phyloP scores from a whole-genome alignment of 768 basidiomycete genomes.

The Lactifluus piperatus region DNA sequence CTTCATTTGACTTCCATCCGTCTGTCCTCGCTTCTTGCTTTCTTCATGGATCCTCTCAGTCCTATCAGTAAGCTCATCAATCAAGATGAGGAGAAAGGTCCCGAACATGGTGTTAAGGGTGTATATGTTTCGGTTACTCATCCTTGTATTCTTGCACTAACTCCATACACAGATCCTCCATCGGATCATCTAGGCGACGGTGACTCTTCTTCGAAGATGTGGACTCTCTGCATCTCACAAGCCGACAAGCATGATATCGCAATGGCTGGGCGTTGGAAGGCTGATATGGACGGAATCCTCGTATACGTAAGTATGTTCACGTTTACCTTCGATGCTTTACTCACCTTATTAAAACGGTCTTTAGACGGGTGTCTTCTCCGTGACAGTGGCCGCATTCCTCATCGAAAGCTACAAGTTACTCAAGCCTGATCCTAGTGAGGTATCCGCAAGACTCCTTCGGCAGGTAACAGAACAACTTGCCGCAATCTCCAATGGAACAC shows the following conservation, averaged over 20 bases:
- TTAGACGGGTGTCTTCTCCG: slow-evolving; percentile 17
- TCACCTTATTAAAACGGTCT: not conserved
- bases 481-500: too few species aligned
- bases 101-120: not conserved
- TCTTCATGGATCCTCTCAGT: too few species aligned
- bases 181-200: not conserved
- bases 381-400: slow-evolving; percentile 16
- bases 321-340: not conserved
- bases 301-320: slow-evolving; percentile 2
- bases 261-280: slow-evolving; percentile 8
- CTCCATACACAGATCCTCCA: not conserved
- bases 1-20: too few species aligned
- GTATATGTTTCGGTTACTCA: not conserved
- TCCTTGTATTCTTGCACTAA: not conserved
- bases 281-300: slow-evolving; percentile 16
- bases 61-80: too few species aligned
- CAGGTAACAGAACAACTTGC: slow-evolving; percentile 8
- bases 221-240: slow-evolving; percentile 4
- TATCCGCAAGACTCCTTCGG: not conserved
- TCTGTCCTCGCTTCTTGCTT: too few species aligned
- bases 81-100: slow-evolving; percentile 9
- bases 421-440: slow-evolving; percentile 8
- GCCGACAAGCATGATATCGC: not conserved
- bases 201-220: slow-evolving; percentile 15
- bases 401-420: slow-evolving; percentile 18